Evolutionary conservation across 176 grass and related monocot genomes (phyloP).

Genomic region (Phoenix roebelenii): DNA sequence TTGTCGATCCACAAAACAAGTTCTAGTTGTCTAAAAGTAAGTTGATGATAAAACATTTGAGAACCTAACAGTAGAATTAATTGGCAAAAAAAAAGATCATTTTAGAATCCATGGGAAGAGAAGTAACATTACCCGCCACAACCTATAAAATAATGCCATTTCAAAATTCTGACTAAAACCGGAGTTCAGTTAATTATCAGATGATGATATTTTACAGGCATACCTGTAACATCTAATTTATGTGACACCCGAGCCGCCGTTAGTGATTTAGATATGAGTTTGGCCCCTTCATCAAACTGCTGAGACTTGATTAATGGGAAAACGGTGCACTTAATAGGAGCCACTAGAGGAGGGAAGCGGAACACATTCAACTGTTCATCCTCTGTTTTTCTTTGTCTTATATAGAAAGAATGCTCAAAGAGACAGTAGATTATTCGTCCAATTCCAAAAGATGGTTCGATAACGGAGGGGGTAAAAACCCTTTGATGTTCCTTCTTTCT

Average conservation of each 20-base stretch:
- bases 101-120: too few species aligned
- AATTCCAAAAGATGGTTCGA: constrained; percentile 79
- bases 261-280: constrained; percentile 45
- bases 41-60: too few species aligned
- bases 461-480: constrained; percentile 66
- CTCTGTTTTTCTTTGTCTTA: constrained; percentile 56
- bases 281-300: constrained; percentile 55
- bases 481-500: constrained; percentile 78
- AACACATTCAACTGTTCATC: constrained; percentile 83
- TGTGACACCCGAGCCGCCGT: constrained; percentile 50
- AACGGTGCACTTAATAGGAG: constrained; percentile 83
- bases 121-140: too few species aligned
- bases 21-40: too few species aligned
- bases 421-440: constrained; percentile 77
- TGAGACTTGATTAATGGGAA: constrained; percentile 61
- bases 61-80: too few species aligned
- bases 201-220: neutral
- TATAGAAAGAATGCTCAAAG: constrained; percentile 77
- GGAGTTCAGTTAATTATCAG: too few species aligned
- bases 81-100: too few species aligned
- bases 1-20: too few species aligned
- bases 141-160: too few species aligned
- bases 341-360: constrained; percentile 58
- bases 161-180: too few species aligned
- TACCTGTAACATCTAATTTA: constrained; percentile 69